These are phyloP conservation scores for Talaromyces thailandensis DNA, from an alignment of 495 filamentous ascomycete genomes.

Conservation along the genomic window DNA sequence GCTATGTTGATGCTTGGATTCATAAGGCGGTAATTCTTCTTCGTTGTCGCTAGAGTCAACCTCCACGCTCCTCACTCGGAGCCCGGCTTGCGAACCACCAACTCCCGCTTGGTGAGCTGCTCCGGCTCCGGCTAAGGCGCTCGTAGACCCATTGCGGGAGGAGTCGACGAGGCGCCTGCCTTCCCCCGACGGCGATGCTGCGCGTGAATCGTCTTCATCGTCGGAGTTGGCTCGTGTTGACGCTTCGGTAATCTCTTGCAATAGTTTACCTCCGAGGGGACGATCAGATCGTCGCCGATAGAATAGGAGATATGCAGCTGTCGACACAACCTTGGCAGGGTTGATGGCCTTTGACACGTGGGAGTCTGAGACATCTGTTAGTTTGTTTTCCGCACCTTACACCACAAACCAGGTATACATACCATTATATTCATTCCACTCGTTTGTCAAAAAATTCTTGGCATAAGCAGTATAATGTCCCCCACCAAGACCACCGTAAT, in stretches of 20 bases:
- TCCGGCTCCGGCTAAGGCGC: slow-evolving; percentile 68
- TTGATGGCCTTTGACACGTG: slow-evolving; percentile 46
- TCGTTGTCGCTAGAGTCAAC: slow-evolving; percentile 6
- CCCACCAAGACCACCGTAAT: slow-evolving; percentile 83
- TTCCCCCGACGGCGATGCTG: slow-evolving; percentile 61
- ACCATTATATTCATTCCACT: slow-evolving; percentile 97
- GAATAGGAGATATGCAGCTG: slow-evolving; percentile 86
- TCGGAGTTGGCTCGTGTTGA: slow-evolving; percentile 37
- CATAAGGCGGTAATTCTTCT: slow-evolving; percentile 14
- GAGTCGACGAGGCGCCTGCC: slow-evolving; percentile 75
- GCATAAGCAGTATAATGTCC: slow-evolving; percentile 94
- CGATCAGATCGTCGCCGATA: slow-evolving; percentile 75
- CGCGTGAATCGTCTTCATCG: slow-evolving; percentile 39
- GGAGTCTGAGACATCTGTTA: slow-evolving; percentile 47
- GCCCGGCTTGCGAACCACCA: slow-evolving; percentile 44
- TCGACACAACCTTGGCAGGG: slow-evolving; percentile 47
- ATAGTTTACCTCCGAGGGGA: slow-evolving; percentile 69
- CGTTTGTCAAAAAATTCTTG: slow-evolving; percentile 75
- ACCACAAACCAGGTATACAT: no score
- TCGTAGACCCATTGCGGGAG: slow-evolving; percentile 80
- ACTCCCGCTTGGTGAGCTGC: slow-evolving; percentile 59
- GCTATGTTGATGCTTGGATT: not conserved
- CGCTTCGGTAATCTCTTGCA: slow-evolving; percentile 55
- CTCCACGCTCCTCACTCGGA: slow-evolving; percentile 19
- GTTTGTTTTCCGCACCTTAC: no score